A percentile compares a stretch with the other conserved stretches of the same genome.
phyloP scores from a whole-genome alignment of 2,329 filamentous ascomycete species.

The Pezicula rhizophila region DNA sequence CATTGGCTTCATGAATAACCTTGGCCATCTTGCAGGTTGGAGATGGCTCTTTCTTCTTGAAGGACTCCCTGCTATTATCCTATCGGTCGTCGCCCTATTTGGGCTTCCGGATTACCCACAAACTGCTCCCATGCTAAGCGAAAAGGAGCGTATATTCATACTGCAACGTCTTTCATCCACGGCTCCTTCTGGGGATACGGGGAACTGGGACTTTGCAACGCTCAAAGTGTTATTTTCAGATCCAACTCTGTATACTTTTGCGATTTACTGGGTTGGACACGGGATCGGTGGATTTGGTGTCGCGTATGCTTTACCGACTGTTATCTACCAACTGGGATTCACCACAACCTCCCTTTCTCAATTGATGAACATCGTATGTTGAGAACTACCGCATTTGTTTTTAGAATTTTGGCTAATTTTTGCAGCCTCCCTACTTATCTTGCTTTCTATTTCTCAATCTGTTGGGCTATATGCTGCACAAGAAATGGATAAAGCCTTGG shows the following conservation, averaged over 20 bases:
- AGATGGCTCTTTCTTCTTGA: constrained; percentile 33
- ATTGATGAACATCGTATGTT: constrained; percentile 35
- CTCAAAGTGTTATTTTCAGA: constrained; percentile 27
- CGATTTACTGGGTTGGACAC: constrained; percentile 34
- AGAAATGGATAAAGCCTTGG: constrained; percentile 31
- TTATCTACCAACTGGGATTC: constrained; percentile 37
- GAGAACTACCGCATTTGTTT: not conserved
- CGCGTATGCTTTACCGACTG: constrained; percentile 34
- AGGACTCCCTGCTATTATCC: constrained; percentile 28
- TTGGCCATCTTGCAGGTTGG: constrained; percentile 29
- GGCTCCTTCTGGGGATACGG: constrained; percentile 26
- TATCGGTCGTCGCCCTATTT: constrained; percentile 25
- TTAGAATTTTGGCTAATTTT: not conserved
- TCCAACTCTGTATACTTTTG: constrained; percentile 33
- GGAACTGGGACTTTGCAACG: constrained; percentile 27
- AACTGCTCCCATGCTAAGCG: constrained; percentile 24
- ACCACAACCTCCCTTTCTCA: constrained; percentile 35
- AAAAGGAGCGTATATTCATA: constrained; percentile 22
- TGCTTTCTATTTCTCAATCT: constrained; percentile 33
- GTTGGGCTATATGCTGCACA: constrained; percentile 30
- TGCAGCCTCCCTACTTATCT: constrained; percentile 31
- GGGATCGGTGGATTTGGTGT: constrained; percentile 37
- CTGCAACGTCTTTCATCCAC: constrained; percentile 22
- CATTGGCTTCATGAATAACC: constrained; percentile 31
- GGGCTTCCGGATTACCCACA: constrained; percentile 30